phyloP scores from a whole-genome alignment of 2,329 filamentous ascomycete genomes.

The Juglanconis oblonga region DNA sequence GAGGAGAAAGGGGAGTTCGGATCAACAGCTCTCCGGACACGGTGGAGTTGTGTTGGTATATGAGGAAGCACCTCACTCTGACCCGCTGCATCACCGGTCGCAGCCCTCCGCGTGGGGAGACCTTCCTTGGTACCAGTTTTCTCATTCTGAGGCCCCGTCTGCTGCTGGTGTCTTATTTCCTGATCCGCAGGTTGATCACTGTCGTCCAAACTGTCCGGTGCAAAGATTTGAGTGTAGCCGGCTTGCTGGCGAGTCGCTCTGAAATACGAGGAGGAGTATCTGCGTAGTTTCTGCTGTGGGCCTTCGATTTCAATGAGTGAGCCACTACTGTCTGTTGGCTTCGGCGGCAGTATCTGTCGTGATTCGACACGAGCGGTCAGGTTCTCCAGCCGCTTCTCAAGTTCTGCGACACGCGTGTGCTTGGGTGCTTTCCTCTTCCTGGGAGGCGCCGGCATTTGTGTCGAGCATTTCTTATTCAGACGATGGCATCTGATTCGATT shows the following conservation, averaged over 20 bases:
- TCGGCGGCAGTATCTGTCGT: slow-evolving; percentile 18
- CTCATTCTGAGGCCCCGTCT: too few species aligned
- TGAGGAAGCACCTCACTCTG: background rate
- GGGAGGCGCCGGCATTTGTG: slow-evolving; percentile 45
- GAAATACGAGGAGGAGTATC: background rate
- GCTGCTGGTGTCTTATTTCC: background rate
- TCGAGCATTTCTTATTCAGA: slow-evolving; percentile 44
- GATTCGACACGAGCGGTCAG: slow-evolving; percentile 43
- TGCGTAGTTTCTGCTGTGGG: background rate
- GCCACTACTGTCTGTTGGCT: slow-evolving; percentile 13
- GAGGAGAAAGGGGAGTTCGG: background rate
- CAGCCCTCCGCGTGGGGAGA: too few species aligned
- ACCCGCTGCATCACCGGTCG: background rate
- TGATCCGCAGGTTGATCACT: background rate
- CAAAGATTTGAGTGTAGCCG: background rate
- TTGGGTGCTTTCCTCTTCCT: slow-evolving; percentile 45
- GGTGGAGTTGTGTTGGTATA: background rate
- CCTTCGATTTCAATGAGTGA: background rate
- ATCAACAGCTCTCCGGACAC: background rate
- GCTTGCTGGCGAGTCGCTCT: background rate
- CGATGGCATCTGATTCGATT: slow-evolving; percentile 41
- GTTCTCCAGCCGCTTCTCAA: slow-evolving; percentile 49
- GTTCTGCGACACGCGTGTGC: slow-evolving; percentile 47
- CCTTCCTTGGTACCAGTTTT: too few species aligned
- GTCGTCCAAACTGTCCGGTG: background rate